Evolutionary conservation across 768 basidiomycete genomes (phyloP).

Genomic region (Pilatotrama ljubarskyi): DNA sequence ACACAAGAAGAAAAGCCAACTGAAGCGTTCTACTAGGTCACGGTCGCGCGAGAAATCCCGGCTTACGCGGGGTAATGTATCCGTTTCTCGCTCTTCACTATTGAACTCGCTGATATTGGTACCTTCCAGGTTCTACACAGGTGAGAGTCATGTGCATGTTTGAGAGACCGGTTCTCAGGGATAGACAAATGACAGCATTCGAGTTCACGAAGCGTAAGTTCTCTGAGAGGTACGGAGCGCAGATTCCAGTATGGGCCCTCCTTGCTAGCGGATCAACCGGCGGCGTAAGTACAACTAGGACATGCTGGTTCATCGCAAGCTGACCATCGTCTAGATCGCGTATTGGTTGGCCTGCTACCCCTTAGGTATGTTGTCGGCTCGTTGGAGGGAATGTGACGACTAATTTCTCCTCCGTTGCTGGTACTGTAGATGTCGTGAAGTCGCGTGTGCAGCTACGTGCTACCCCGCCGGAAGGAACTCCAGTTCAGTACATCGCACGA

Average conservation of each 20-base stretch:
- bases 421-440: constrained; percentile 76
- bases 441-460: constrained; percentile 82
- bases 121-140: constrained; percentile 62
- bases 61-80: constrained; percentile 83
- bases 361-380: constrained; percentile 47
- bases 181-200: constrained; percentile 54
- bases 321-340: constrained; percentile 49
- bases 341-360: constrained; percentile 97
- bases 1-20: background rate
- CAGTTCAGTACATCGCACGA: constrained; percentile 70
- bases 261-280: constrained; percentile 82
- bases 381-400: background rate
- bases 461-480: constrained; percentile 71
- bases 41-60: constrained; percentile 90
- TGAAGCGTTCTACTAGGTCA: constrained; percentile 53
- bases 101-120: background rate
- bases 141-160: constrained; percentile 30
- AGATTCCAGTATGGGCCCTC: constrained; percentile 83
- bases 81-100: background rate
- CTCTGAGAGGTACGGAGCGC: constrained; percentile 55
- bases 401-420: background rate
- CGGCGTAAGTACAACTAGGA: constrained; percentile 52
- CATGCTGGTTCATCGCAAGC: too few species aligned
- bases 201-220: constrained; percentile 88
- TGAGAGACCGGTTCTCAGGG: background rate